A percentile compares a stretch with the other conserved stretches of the same genome.
phyloP scores from a whole-genome alignment of 2,329 filamentous ascomycete species.

The Colletotrichum lini region DNA sequence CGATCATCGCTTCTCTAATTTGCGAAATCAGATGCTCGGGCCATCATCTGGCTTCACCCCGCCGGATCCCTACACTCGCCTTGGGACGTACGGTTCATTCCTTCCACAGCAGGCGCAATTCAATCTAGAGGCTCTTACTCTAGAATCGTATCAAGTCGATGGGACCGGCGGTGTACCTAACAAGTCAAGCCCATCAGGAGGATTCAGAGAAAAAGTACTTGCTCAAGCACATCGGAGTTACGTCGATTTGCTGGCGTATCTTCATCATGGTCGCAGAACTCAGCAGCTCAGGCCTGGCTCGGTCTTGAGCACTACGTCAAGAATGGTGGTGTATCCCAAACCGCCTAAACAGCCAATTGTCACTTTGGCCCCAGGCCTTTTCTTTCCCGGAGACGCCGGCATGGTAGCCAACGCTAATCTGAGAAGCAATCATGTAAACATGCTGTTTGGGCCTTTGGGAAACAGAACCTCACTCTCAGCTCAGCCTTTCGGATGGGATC shows the following conservation, averaged over 20 bases:
- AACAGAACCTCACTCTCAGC: background rate
- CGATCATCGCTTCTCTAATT: constrained; percentile 28
- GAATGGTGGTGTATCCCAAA: constrained; percentile 70
- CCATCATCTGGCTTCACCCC: constrained; percentile 30
- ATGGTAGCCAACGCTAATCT: constrained; percentile 18
- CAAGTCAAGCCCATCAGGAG: constrained; percentile 50
- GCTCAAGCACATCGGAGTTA: constrained; percentile 81
- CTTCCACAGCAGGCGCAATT: constrained; percentile 43
- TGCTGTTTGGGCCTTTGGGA: background rate
- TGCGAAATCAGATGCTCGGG: constrained; percentile 18
- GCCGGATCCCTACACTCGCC: constrained; percentile 10
- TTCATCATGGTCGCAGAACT: constrained; percentile 72
- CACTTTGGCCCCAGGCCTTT: constrained; percentile 12
- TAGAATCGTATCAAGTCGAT: constrained; percentile 48
- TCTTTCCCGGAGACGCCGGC: constrained; percentile 10
- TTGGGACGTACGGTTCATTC: constrained; percentile 10
- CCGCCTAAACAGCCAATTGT: constrained; percentile 56
- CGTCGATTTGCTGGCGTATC: constrained; percentile 76
- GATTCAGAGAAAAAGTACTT: constrained; percentile 78
- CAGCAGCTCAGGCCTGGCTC: constrained; percentile 56
- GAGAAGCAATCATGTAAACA: constrained; percentile 15
- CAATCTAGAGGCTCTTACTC: constrained; percentile 50
- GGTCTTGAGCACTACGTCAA: constrained; percentile 55
- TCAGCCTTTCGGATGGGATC: constrained; percentile 19
- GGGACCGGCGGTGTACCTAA: background rate